These are phyloP conservation scores for Eucalyptus marginata DNA, from an alignment of 345 rosid species.

Conservation along the genomic window DNA sequence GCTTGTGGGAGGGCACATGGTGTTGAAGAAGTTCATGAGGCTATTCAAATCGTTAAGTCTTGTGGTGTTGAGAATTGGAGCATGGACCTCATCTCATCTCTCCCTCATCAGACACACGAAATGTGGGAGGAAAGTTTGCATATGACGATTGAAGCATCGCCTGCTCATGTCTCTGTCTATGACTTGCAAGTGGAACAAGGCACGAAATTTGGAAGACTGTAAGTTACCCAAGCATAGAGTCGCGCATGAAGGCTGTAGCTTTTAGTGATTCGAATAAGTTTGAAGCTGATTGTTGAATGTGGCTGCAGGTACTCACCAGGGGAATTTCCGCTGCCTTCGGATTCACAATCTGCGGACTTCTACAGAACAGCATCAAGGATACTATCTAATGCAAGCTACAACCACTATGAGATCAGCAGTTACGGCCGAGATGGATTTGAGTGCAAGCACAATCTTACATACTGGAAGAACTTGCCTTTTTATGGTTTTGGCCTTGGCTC, in stretches of 20 bases:
- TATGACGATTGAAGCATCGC: constrained; percentile 39
- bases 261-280: background rate
- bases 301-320: constrained; percentile 78
- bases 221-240: constrained; percentile 10
- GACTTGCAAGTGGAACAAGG: constrained; percentile 97
- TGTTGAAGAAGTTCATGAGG: constrained; percentile 57
- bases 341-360: constrained; percentile 66
- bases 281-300: background rate
- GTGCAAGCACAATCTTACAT: constrained; percentile 74
- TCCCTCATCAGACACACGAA: constrained; percentile 65
- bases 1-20: constrained; percentile 96
- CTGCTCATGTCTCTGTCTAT: constrained; percentile 77
- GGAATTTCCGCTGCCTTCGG: constrained; percentile 82
- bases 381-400: constrained; percentile 59
- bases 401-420: constrained; percentile 85
- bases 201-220: constrained; percentile 76
- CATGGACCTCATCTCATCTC: constrained; percentile 87
- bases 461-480: constrained; percentile 84
- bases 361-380: constrained; percentile 56
- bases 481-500: constrained; percentile 90
- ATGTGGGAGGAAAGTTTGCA: constrained; percentile 92
- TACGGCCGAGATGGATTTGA: constrained; percentile 50
- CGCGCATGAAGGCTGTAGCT: background rate
- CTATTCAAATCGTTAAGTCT: constrained; percentile 47
- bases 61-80: constrained; percentile 87